Evolutionary conservation across 495 filamentous ascomycete species (phyloP), one percentile per base, ranked within the genome.

Genomic region (Daldinia grandis): DNA sequence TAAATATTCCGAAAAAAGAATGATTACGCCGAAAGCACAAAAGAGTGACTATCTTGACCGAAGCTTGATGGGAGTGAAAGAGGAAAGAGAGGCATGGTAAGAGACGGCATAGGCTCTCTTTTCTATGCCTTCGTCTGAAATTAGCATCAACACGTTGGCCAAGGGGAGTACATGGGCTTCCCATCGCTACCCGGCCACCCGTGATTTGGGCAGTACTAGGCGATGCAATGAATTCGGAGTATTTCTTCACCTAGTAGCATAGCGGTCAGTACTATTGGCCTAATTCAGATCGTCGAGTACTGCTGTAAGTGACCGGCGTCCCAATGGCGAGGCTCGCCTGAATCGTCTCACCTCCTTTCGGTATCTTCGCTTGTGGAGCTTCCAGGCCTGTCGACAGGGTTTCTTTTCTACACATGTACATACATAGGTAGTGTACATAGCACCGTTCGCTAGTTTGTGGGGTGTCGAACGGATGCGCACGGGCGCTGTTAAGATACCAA

Each of bases 31-130:
- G 62, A 68, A 67, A 77, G 68, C 67, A 74, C 50, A 69, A 77
- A 72, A 9, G 75, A 77, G 58, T 72, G 73, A 75, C 72, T 71
- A 56, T 64, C 72, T 69, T 70, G 70, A 69, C 66, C 54, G 73
- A 72, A 62, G 70, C 70, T 73, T 62, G 70, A 73, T 67, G 66
- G 73, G 70, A 71, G 58, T 75, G 75, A 74, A 58, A 68, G 61
- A 47, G 31, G 66, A 58, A 61, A 40, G 7, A 37, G 59, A 65
- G 6, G 2, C 9, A 12, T 40, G 25, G 40, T 37, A 9, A 35
- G 35, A 42, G 68, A 62, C 68, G 73, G 75, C 61, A 44, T 21
- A 50, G 60, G 68, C 65, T 42, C 35, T 67, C 75, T 76, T 74
- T 75, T 77, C 72, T 73, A 77, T 72, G 56, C 51, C 66, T 55